These are phyloP conservation scores for Mallotus japonicus DNA, from an alignment of 441 rosid species.

Conservation along the genomic window DNA sequence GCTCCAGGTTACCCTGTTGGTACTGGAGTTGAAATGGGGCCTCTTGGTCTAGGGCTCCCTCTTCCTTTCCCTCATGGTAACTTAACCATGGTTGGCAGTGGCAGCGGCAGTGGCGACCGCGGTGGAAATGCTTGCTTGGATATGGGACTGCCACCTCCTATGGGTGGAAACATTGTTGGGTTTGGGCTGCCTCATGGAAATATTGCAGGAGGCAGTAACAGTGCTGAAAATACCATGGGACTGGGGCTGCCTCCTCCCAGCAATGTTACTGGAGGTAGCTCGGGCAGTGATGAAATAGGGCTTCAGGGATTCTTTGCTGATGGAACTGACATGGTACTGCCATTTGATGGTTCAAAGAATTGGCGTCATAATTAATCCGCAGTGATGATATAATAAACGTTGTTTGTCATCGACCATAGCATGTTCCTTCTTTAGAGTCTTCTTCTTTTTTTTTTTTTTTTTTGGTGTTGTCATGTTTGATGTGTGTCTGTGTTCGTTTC, in stretches of 20 bases:
- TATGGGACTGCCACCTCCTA: background rate
- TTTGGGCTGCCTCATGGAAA: background rate
- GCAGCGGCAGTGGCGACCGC: background rate
- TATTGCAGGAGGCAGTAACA: background rate
- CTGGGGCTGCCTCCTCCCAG: background rate
- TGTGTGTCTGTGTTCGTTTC: background rate
- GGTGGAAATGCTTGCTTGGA: background rate
- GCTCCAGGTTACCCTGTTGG: background rate
- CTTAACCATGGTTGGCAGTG: background rate
- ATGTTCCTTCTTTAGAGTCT: background rate
- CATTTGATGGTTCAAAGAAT: slow-evolving; percentile 4
- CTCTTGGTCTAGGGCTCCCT: background rate
- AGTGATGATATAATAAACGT: too few species aligned
- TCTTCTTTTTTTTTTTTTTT: background rate
- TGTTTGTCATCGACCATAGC: too few species aligned
- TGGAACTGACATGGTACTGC: slow-evolving; percentile 13
- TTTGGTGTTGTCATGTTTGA: background rate
- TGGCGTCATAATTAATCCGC: slow-evolving; percentile 12
- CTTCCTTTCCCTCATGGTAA: background rate
- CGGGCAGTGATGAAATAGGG: background rate
- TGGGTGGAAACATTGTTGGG: slow-evolving; percentile 10
- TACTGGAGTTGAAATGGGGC: background rate
- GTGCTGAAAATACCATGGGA: background rate
- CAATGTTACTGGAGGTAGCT: background rate
- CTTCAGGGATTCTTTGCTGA: slow-evolving; percentile 10